Percentiles rank a stretch among this genome's conserved stretches.
These are phyloP conservation scores for Kluyveromyces nonfermentans DNA, from an alignment of 805 yeast species.

Conservation along the genomic window DNA sequence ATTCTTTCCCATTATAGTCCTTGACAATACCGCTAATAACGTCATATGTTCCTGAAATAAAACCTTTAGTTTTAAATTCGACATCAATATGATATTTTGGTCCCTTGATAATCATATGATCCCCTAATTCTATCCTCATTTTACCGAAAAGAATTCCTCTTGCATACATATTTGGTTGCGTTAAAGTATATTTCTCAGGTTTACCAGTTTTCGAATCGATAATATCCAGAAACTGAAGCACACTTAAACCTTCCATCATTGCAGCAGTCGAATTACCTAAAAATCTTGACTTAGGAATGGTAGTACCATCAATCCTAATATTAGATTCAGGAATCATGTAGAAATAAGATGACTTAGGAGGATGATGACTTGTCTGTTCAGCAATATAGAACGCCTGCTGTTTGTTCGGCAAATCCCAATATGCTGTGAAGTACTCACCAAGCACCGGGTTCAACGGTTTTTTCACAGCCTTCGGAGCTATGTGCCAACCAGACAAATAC, in stretches of 20 bases:
- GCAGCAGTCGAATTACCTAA: slow-evolving; percentile 96
- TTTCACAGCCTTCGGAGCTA: slow-evolving; percentile 96
- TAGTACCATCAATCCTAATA: slow-evolving; percentile 81
- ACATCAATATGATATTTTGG: slow-evolving; percentile 60
- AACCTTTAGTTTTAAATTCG: slow-evolving; percentile 92
- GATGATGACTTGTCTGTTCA: slow-evolving; percentile 96
- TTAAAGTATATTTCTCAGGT: slow-evolving; percentile 66
- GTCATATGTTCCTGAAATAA: slow-evolving; percentile 86
- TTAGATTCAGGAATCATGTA: slow-evolving; percentile 72
- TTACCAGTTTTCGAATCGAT: slow-evolving; percentile 33
- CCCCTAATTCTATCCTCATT: slow-evolving; percentile 85
- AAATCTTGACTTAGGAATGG: slow-evolving; percentile 79
- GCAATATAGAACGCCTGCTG: slow-evolving; percentile 74
- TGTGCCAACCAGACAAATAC: slow-evolving; percentile 96
- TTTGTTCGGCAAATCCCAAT: slow-evolving; percentile 78
- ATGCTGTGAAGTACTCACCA: slow-evolving; percentile 85
- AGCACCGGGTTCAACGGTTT: slow-evolving; percentile 92
- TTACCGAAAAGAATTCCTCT: slow-evolving; percentile 89
- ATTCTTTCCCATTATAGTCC: slow-evolving; percentile 41
- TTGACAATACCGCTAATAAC: slow-evolving; percentile 70
- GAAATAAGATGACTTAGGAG: slow-evolving; percentile 94
- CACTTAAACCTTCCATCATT: slow-evolving; percentile 87
- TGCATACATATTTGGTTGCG: slow-evolving; percentile 95
- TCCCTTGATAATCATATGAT: slow-evolving; percentile 72
- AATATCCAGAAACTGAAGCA: slow-evolving; percentile 55